These are phyloP conservation scores for Termitomyces sp. DNA, from an alignment of 768 basidiomycete species.

Conservation along the genomic window DNA sequence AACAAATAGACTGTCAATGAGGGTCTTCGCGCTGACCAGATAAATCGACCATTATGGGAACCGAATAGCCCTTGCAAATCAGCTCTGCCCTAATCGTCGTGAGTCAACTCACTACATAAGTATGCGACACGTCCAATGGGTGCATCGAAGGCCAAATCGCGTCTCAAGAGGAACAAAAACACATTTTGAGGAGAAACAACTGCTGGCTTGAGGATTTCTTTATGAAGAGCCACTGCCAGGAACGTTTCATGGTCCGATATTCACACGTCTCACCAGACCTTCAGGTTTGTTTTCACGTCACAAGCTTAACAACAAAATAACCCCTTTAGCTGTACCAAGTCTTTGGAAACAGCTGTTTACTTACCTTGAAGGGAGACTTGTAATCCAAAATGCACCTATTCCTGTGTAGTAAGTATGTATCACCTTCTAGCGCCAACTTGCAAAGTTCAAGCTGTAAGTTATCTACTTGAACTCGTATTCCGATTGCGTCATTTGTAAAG, in stretches of 20 bases:
- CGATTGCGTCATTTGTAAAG: no score
- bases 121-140: background rate
- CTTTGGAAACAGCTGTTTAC: no score
- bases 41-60: slow-evolving; percentile 3
- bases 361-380: no score
- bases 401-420: no score
- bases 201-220: background rate
- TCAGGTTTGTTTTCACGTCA: no score
- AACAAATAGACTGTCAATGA: slow-evolving; percentile 17
- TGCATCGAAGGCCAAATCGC: background rate
- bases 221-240: background rate
- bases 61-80: slow-evolving; percentile 12
- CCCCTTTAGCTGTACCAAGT: no score
- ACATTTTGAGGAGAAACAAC: background rate
- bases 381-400: no score
- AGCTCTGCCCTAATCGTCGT: background rate
- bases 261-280: background rate
- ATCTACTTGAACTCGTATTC: no score
- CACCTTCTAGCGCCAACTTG: no score
- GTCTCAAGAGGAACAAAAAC: background rate
- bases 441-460: no score
- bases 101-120: background rate
- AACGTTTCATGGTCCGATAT: background rate
- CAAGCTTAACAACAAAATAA: no score
- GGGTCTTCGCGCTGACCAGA: slow-evolving; percentile 4